Evolutionary conservation across 2,329 filamentous ascomycete species (phyloP).

Genomic region (Hymenoscyphus albidus): DNA sequence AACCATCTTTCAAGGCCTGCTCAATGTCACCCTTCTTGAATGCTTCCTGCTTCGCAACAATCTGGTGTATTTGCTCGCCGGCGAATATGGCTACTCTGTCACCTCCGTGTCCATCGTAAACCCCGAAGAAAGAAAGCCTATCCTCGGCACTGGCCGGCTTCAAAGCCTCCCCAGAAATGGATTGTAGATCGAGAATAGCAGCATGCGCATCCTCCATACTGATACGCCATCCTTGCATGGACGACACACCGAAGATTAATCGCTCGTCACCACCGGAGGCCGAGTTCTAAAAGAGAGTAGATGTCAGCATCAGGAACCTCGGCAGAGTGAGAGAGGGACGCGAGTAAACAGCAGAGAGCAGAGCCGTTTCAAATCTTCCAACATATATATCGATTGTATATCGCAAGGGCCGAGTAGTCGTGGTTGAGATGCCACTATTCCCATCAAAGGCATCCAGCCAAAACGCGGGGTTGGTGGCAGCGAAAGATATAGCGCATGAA

Average conservation of each 20-base stretch:
- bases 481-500: conserved; percentile 9
- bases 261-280: conserved; percentile 88
- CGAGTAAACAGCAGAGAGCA: not conserved
- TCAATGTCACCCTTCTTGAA: conserved; percentile 90
- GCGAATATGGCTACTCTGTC: conserved; percentile 94
- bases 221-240: conserved; percentile 99
- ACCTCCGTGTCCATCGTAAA: conserved; percentile 96
- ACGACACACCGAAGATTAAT: conserved; percentile 88
- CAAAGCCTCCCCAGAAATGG: conserved; percentile 48
- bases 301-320: conserved; percentile 30
- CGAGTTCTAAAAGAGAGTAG: conserved; percentile 61
- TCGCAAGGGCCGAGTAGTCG: not conserved
- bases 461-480: not conserved
- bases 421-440: not conserved
- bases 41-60: conserved; percentile 89
- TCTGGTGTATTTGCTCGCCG: conserved; percentile 88
- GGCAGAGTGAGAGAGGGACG: not conserved
- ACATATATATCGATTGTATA: not conserved
- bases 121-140: conserved; percentile 91
- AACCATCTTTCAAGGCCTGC: conserved; percentile 95
- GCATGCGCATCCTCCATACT: conserved; percentile 99
- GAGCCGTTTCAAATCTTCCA: not conserved
- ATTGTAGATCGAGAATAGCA: conserved; percentile 79
- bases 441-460: not conserved
- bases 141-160: conserved; percentile 59